Base-by-base conservation (phyloP, 352 stramenopile genomes). In the Elongisporangium prolatum region DNA sequence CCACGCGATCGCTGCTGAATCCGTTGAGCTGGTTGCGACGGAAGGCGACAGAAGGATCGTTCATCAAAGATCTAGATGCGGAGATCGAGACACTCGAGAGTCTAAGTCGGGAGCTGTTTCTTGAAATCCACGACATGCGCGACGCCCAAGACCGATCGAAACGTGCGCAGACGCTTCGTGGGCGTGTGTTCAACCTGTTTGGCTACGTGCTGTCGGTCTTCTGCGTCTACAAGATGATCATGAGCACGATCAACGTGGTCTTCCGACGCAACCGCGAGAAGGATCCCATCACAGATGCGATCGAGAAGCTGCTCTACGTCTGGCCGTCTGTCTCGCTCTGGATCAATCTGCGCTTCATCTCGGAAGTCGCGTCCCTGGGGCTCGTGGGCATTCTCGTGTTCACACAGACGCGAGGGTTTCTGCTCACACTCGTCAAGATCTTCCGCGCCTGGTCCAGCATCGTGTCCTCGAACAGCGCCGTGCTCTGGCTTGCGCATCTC, bases 181-280 rank as follows among this genome's bases (percentile, higher is more conserved):
- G 84, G 0, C 80, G 84, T 8, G 50, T 91, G n/a, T 88, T 91
- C 65, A 93, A 93, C 57, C 71, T 86, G 17, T 91, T 91, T 38
- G 84, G 81, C 20, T 91, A 91, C 58, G 63, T 86, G 16, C 70
- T 93, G 52, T 91, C 80, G 49, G 78, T 60, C 9, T 91, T 93
- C 54, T 93, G 84, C 49, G 67, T 93, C 50, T 93, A 93, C 74
- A 93, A 93, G 56, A 93, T 91, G 84, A 53, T 89, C 34, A 92
- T 91, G 82, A 91, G 82, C 68, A 92, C 80, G 0, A 62, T 89
- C 24, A 94, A 94, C 60, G 82, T 91, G 28, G 72, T 89, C 7
- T 92, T 94, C 49, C 72, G 75, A 21, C 70, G 82, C 22, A 90
- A 88, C 56, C 79, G 84, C 37, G 84, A 94, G 48, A 94, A 90